Percentiles rank a stretch among this genome's conserved stretches.
Evolutionary conservation across 768 basidiomycete species (phyloP).

Genomic region (Crucibulum laeve): DNA sequence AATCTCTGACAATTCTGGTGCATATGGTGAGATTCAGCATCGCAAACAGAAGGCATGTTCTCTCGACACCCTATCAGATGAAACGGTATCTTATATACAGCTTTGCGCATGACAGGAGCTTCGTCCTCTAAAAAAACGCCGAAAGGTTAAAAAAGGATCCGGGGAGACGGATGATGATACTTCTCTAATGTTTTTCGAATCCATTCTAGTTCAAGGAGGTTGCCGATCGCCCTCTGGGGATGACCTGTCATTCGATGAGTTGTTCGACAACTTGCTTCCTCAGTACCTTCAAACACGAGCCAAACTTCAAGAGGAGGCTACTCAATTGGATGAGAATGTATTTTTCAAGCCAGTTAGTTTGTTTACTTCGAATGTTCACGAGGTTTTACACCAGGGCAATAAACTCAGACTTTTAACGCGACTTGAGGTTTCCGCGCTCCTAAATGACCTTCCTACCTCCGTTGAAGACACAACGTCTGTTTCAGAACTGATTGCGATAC

Average conservation of each 20-base stretch:
- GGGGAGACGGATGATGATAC: background rate
- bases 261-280: constrained; percentile 23
- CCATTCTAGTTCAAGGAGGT: constrained; percentile 16
- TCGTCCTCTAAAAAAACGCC: constrained; percentile 10
- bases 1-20: too few relatives aligned
- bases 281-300: constrained; percentile 21
- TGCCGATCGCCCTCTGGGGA: constrained; percentile 9
- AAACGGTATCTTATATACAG: too few relatives aligned
- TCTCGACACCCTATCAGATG: too few relatives aligned
- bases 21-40: too few relatives aligned
- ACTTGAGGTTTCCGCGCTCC: constrained; percentile 32
- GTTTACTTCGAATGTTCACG: too few relatives aligned
- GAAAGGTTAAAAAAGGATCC: constrained; percentile 8
- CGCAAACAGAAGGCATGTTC: too few relatives aligned
- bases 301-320: constrained; percentile 10
- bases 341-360: background rate
- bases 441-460: constrained; percentile 16
- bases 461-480: constrained; percentile 13
- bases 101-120: too few relatives aligned
- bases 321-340: constrained; percentile 21
- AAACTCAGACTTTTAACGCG: constrained; percentile 35
- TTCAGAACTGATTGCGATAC: constrained; percentile 28
- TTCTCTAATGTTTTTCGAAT: constrained; percentile 6
- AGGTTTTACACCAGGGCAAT: constrained; percentile 23
- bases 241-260: constrained; percentile 22